Evolutionary conservation across 2,329 filamentous ascomycete genomes (phyloP), one percentile per base, ranked within the genome.

Genomic region (Xylaria sp.): DNA sequence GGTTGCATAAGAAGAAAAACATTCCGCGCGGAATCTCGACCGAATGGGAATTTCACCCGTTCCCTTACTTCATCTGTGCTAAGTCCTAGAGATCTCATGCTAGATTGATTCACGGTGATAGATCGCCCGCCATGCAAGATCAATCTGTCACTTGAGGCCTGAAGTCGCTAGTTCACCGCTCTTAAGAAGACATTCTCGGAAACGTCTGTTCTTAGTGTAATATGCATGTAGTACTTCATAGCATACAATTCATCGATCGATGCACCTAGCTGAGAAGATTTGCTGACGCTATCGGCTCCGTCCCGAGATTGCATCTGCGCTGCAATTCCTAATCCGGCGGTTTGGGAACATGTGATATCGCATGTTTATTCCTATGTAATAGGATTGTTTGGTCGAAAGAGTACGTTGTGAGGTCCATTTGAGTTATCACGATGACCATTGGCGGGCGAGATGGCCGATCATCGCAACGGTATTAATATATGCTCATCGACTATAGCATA

Each of bases 1-100:
- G 44, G 35, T 9, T 59, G 53, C 55, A 63, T 37, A 63, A 62
- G 27, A 66, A 48, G 13, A 51, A 35, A 53, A 47, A 51, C 1
- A 40, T 5, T 9, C 16, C 21, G 23, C 23, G 47, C 32, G 44
- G 18, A 58, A 48, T 62, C 57, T 42, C 25, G 63, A 60, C 59
- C 32, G n/a, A 13, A 42, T 21, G 5, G 13, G 18, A 27, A 40
- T 23, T 35, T 58, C n/a, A n/a, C n/a, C n/a, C n/a, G n/a, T n/a
- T 3, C 27, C 55, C 47, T 62, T 50, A 18, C n/a, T 42, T 21
- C 25, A 21, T 23, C 27, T 55, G 18, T 35, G 10, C 21, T 8
- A 32, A 5, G 13, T 21, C 18, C n/a, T 16, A 42, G 25, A 37
- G n/a, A 48, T 32, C 60, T 55, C 10, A 12, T 27, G 50, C 53